Conservation (phyloP, 2,329 filamentous ascomycete species). For the Microsporum canis region DNA sequence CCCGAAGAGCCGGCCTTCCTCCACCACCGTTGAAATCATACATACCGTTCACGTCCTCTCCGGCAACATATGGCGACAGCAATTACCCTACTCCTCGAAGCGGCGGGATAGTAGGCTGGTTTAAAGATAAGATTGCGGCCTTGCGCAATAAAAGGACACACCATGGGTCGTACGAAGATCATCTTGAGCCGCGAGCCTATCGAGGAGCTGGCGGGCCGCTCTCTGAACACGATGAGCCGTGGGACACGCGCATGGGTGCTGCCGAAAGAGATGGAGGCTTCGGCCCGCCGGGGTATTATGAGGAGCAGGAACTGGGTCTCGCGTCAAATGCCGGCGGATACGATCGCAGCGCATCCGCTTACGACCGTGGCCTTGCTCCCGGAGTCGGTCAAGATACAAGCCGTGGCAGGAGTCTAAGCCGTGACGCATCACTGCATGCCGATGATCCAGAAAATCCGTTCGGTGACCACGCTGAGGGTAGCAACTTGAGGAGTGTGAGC, state of each 20-base stretch:
- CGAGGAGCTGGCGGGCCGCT: slow-evolving; percentile 29
- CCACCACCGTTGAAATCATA: slow-evolving; percentile 53
- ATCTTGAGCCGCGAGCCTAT: slow-evolving; percentile 27
- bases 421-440: slow-evolving; percentile 36
- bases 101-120: slow-evolving; percentile 59
- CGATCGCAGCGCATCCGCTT: slow-evolving; percentile 17
- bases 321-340: slow-evolving; percentile 24
- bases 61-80: slow-evolving; percentile 34
- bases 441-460: slow-evolving; percentile 53
- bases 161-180: slow-evolving; percentile 58
- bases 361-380: slow-evolving; percentile 21
- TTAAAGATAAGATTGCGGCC: slow-evolving; percentile 53
- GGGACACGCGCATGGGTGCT: slow-evolving; percentile 67
- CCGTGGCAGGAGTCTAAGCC: slow-evolving; percentile 33
- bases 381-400: slow-evolving; percentile 8
- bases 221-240: slow-evolving; percentile 67
- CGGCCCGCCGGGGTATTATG: slow-evolving; percentile 54
- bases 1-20: slow-evolving; percentile 62
- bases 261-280: slow-evolving; percentile 51
- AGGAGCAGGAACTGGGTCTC: slow-evolving; percentile 62
- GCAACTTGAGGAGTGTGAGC: slow-evolving; percentile 58
- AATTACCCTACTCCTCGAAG: slow-evolving; percentile 41
- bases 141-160: slow-evolving; percentile 58
- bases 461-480: slow-evolving; percentile 55
- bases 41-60: slow-evolving; percentile 55